Conservation (phyloP, 345 rosid genomes). For the Raphanus raphanistrum region DNA sequence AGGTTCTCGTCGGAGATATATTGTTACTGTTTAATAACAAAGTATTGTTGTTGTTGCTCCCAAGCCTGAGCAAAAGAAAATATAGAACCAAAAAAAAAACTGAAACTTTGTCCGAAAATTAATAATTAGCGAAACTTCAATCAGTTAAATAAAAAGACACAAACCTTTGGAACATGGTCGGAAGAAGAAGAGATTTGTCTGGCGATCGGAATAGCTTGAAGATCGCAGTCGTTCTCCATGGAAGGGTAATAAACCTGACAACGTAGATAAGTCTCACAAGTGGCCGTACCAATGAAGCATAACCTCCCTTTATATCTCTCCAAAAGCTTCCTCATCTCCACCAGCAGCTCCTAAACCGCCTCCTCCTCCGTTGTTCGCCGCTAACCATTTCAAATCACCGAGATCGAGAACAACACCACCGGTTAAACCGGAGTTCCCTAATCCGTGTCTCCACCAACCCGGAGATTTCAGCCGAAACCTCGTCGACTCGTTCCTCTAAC, state of each 20-base stretch:
- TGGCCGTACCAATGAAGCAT: constrained; percentile 91
- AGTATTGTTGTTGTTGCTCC: constrained; percentile 46
- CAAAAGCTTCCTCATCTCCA: constrained; percentile 65
- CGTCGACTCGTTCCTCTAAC: constrained; percentile 54
- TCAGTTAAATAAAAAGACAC: background rate
- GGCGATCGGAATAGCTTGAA: constrained; percentile 88
- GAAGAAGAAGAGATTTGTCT: constrained; percentile 51
- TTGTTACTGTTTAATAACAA: constrained; percentile 42
- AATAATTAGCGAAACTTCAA: background rate
- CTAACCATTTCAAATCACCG: constrained; percentile 96
- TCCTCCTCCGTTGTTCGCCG: constrained; percentile 44
- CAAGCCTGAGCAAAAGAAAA: constrained; percentile 47
- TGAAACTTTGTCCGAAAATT: background rate
- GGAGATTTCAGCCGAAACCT: constrained; percentile 65
- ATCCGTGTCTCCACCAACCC: constrained; percentile 51
- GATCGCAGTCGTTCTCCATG: constrained; percentile 94
- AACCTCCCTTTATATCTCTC: constrained; percentile 53
- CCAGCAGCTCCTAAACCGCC: constrained; percentile 45
- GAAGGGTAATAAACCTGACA: constrained; percentile 89
- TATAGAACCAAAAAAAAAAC: background rate
- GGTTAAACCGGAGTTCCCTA: constrained; percentile 43
- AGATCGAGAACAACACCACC: constrained; percentile 73
- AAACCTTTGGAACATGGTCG: constrained; percentile 65
- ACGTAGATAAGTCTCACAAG: constrained; percentile 89
- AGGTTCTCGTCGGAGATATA: constrained; percentile 52